Evolutionary conservation across 768 basidiomycete species (phyloP).

Genomic region (Pisolithus tinctorius): DNA sequence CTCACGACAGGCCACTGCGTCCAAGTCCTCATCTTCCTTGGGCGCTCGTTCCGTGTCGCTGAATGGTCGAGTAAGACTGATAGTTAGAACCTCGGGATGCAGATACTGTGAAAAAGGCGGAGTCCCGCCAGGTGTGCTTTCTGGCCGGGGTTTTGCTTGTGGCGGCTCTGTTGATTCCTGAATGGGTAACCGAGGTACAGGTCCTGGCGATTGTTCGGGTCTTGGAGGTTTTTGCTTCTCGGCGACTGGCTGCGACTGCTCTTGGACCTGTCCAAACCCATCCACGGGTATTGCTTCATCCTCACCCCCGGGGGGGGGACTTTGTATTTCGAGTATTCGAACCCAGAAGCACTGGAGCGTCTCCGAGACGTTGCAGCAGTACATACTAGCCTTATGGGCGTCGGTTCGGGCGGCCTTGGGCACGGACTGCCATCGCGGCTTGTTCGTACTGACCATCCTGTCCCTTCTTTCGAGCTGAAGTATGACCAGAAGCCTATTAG

Average conservation of each 20-base stretch:
- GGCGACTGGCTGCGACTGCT: constrained; percentile 12
- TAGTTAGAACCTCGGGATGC: constrained; percentile 22
- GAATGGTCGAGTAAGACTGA: constrained; percentile 26
- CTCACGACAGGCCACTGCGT: constrained; percentile 64
- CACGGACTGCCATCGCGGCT: constrained; percentile 58
- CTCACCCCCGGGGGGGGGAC: no score
- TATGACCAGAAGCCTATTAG: constrained; percentile 48
- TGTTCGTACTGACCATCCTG: constrained; percentile 63
- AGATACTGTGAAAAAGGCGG: constrained; percentile 60
- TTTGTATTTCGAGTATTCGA: constrained; percentile 66
- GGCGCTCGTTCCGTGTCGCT: constrained; percentile 21
- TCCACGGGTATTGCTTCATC: constrained; percentile 54
- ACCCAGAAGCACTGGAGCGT: constrained; percentile 75
- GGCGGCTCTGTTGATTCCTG: constrained; percentile 24
- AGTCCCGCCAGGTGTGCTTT: constrained; percentile 34
- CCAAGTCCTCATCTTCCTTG: constrained; percentile 40
- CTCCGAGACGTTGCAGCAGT: not conserved
- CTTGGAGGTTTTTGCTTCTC: not conserved
- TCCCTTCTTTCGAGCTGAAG: constrained; percentile 76
- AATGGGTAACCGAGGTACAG: constrained; percentile 13
- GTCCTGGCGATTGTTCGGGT: constrained; percentile 5
- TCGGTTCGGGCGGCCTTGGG: constrained; percentile 36
- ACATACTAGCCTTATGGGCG: constrained; percentile 53
- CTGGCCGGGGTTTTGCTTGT: constrained; percentile 14
- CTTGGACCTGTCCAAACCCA: constrained; percentile 50